A percentile compares a stretch with the other conserved stretches of the same genome.
Evolutionary conservation across 768 basidiomycete genomes (phyloP).

Genomic region (Russula olivacea): DNA sequence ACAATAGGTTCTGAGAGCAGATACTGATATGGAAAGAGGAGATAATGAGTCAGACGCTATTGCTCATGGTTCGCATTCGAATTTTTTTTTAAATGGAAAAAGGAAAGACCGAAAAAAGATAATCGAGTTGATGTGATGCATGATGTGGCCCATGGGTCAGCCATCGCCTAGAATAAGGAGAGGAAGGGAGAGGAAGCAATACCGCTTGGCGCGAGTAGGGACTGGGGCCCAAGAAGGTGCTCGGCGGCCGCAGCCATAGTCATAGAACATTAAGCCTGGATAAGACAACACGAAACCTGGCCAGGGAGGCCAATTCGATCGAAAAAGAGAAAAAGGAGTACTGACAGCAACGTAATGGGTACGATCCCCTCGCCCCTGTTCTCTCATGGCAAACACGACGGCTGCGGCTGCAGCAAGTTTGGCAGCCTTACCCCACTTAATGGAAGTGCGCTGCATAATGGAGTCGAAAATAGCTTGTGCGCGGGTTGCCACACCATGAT

Average conservation of each 20-base stretch:
- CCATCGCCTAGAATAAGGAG: not conserved
- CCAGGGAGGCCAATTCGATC: not conserved
- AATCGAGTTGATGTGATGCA: not conserved
- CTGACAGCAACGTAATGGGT: slow-evolving; percentile 60
- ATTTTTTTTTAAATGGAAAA: not conserved
- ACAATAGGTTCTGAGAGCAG: slow-evolving; percentile 22
- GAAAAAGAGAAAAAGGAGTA: not conserved
- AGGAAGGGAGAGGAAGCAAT: too few species aligned
- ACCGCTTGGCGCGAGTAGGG: not conserved
- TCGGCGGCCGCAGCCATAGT: not conserved
- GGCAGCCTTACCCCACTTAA: slow-evolving; percentile 71
- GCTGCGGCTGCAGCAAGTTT: slow-evolving; percentile 64
- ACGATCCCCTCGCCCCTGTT: slow-evolving; percentile 60
- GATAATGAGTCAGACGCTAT: not conserved
- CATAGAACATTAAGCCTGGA: not conserved
- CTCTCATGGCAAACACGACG: slow-evolving; percentile 64
- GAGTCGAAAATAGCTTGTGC: slow-evolving; percentile 65
- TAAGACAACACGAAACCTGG: not conserved
- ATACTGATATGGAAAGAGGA: slow-evolving; percentile 6
- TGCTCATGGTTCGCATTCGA: not conserved
- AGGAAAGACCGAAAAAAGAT: not conserved
- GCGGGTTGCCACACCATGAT: slow-evolving; percentile 56
- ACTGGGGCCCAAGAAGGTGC: not conserved
- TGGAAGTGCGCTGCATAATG: slow-evolving; percentile 48
- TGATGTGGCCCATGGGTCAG: not conserved